Evolutionary conservation across 192 early-diverging fungal genomes (phyloP), one percentile per base, ranked within the genome.

Genomic region (Coemansia sp.): DNA sequence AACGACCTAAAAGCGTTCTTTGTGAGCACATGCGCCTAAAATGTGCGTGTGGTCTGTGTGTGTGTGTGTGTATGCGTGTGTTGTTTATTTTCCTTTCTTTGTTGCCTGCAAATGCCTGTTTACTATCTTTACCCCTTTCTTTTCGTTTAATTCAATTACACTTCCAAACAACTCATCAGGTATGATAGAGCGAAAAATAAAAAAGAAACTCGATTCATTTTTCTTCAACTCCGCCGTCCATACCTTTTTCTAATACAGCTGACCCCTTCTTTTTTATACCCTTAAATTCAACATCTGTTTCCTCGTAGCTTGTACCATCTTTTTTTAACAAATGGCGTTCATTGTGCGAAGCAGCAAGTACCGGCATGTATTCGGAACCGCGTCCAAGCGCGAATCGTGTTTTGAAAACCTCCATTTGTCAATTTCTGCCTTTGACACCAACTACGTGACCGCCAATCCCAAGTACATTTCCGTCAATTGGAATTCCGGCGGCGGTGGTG

Each of bases 341-440:
- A 87, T 94, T 73, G 91, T 94, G 60, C 91, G 92, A 66, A 70
- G 89, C 55, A 91, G 89, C 80, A 94, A 94, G 82, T 93, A 82
- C 80, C 89, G 97, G 67, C 97, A 99, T 85, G 93, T 96, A 56
- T 99, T 89, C 68, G 97, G 95, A 51, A 95, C 91, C 5, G 76
- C 85, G 5, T 82, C 87, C 75, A 98, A 95, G 84, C 86, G 93
- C 69, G 95, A 99, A 42, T 78, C 88, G 48, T 90, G 92, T 83
- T 99, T 90, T 65, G 97, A 99, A 82, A 98, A 96, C 84, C 81
- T 96, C 55, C 87, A 92, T 64, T 87, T 96, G 49, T 90, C 92
- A 31, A 83, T 88, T 56, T 91, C 85, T 63, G 96, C 97, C 8
- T 98, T 95, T 96, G 97, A 99, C 77, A 99, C 94, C 73, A 98